Evolutionary conservation across 1,139 yeast species (phyloP), one percentile per base, ranked within the genome.

Genomic region (Hyphopichia pseudoburtonii): DNA sequence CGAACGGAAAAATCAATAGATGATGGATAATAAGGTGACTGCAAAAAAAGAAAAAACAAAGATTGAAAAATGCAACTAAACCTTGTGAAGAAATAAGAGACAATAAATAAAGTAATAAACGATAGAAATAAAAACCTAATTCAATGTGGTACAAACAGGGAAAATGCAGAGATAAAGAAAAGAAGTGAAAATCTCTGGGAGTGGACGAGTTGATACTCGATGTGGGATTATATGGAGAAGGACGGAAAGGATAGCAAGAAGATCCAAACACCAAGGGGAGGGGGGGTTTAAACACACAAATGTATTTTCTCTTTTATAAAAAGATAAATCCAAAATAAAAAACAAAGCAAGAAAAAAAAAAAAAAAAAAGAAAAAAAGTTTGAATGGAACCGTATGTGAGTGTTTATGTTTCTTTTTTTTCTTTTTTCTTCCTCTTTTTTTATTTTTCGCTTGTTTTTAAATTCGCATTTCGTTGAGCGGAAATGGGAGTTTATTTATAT

Each of bases 401-500:
- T 24, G 12, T 24, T 24, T 5, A 5, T 4, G 28, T 27, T 16
- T 27, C 11, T 15, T 17, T 17, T 17, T 27, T n/a, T n/a, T 17
- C 15, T 26, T n/a, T 27, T 27, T 17, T 6, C 10, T 27, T 16
- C 8, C 17, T 27, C 4, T 14, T 16, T 27, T 5, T 32, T 16
- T 15, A 8, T 23, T 33, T 25, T 25, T 33, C 15, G 12, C 21
- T 33, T 33, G 28, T 14, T 18, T 17, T 27, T 10, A 17, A 23
- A 10, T 11, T 5, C 4, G n/a, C 4, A 23, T 11, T 11, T 14
- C n/a, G 26, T 15, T 18, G 31, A 18, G 34, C 28, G 36, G 36
- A 28, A 33, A 33, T 33, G 30, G 36, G 27, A 21, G 28, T 33
- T 33, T 33, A 33, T 33, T 33, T 33, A 33, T 33, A 33, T 33